Conservation (phyloP, 192 early-diverging fungal genomes). For the Lunasporangiospora selenospora region DNA sequence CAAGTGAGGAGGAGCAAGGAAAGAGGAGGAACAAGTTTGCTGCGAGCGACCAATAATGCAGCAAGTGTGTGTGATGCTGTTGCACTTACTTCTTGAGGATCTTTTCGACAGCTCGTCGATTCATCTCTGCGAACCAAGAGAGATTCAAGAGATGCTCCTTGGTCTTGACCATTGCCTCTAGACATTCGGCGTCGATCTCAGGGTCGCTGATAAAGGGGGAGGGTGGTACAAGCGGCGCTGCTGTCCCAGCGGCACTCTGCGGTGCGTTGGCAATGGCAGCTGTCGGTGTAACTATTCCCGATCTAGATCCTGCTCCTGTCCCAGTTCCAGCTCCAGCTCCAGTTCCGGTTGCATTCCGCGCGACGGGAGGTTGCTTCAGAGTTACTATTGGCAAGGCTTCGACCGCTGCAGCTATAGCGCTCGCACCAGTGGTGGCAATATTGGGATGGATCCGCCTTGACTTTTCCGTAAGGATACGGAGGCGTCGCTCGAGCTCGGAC, state of each 20-base stretch:
- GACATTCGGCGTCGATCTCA: slow-evolving; percentile 49
- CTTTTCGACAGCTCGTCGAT: slow-evolving; percentile 57
- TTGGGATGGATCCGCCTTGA: slow-evolving; percentile 22
- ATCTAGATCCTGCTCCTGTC: no score
- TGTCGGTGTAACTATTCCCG: slow-evolving; percentile 4
- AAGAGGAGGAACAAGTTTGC: not conserved
- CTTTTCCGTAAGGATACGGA: slow-evolving; percentile 66
- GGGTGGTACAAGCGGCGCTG: slow-evolving; percentile 13
- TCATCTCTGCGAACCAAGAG: slow-evolving; percentile 59
- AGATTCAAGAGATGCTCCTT: slow-evolving; percentile 54
- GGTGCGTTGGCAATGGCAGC: not conserved
- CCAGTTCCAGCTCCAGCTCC: not conserved
- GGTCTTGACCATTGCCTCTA: slow-evolving; percentile 53
- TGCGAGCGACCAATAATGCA: not conserved
- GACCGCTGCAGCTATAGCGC: no score
- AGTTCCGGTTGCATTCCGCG: slow-evolving; percentile 1
- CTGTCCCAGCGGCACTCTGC: no score
- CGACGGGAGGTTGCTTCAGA: not conserved
- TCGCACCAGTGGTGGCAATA: not conserved
- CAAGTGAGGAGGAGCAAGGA: not conserved
- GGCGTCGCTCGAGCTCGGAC: slow-evolving; percentile 71
- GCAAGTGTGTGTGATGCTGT: not conserved
- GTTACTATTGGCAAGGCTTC: no score
- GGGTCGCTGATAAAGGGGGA: slow-evolving; percentile 46
- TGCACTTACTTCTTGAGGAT: slow-evolving; percentile 66